Evolutionary conservation across 1,284 basidiomycete genomes (phyloP).

Genomic region (Marasmius oreades): DNA sequence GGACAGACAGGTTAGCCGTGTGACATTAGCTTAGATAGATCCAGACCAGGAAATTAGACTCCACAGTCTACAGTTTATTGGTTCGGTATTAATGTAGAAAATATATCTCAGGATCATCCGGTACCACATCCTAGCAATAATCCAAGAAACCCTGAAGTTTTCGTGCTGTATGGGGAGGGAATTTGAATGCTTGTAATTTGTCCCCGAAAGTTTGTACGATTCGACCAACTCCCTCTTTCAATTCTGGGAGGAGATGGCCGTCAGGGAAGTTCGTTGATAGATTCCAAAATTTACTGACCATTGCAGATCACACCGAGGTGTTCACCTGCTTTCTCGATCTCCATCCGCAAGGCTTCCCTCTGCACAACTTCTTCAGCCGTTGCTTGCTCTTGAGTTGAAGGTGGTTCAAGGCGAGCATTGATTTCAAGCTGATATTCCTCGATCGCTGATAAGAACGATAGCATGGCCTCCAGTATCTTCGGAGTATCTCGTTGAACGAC

Average conservation of each 20-base stretch:
- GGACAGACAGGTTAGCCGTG: no score
- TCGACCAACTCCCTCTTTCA: constrained; percentile 64
- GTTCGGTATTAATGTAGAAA: not conserved
- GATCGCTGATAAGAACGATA: constrained; percentile 61
- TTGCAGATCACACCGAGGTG: constrained; percentile 52
- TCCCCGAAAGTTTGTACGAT: constrained; percentile 74
- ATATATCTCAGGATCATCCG: not conserved
- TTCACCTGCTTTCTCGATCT: constrained; percentile 51
- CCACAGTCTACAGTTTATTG: not conserved
- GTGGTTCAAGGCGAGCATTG: constrained; percentile 23
- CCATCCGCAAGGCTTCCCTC: constrained; percentile 33
- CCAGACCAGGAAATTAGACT: no score
- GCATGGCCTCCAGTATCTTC: constrained; percentile 70
- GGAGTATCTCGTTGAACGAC: constrained; percentile 83
- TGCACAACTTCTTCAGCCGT: constrained; percentile 33
- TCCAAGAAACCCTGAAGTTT: constrained; percentile 73
- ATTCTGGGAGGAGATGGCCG: constrained; percentile 37
- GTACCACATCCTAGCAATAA: constrained; percentile 33
- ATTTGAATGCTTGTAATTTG: constrained; percentile 72
- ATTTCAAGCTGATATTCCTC: constrained; percentile 58
- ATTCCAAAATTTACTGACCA: constrained; percentile 42
- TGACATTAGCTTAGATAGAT: no score
- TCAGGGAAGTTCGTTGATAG: not conserved
- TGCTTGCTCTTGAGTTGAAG: constrained; percentile 25
- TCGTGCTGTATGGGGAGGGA: constrained; percentile 60